phyloP scores from a whole-genome alignment of 176 grass and related monocot species.

The Rhipidocladum racemiflorum region DNA sequence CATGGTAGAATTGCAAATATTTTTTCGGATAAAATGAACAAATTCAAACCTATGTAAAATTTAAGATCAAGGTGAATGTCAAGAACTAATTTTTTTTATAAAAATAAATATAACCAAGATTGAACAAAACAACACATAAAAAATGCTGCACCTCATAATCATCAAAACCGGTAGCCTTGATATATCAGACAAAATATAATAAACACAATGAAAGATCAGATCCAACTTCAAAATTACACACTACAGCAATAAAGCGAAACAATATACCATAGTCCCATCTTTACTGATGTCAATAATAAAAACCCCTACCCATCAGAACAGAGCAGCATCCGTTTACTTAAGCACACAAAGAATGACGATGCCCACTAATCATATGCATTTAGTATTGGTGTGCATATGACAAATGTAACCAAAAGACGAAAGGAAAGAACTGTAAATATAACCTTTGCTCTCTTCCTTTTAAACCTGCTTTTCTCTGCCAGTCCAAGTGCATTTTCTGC shows the following conservation, averaged over 20 bases:
- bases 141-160: neutral
- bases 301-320: neutral
- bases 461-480: slow-evolving; percentile 65
- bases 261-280: neutral
- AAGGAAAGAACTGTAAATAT: slow-evolving; percentile 8
- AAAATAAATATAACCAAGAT: neutral
- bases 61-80: neutral
- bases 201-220: neutral
- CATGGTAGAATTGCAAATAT: too few relatives aligned
- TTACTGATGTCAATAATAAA: neutral
- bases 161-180: neutral
- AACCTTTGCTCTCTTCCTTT: slow-evolving; percentile 80
- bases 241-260: neutral
- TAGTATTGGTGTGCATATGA: neutral
- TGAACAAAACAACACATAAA: neutral
- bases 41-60: neutral
- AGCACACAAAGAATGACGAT: neutral
- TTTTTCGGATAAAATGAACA: neutral
- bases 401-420: neutral
- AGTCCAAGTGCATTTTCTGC: slow-evolving; percentile 40
- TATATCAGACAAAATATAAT: neutral
- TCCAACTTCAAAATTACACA: neutral
- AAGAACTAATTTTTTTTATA: too few relatives aligned
- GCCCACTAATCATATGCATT: neutral
- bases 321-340: neutral